phyloP scores from a whole-genome alignment of 371 early-diverging fungal species.

The Syncephalastrum racemosum region DNA sequence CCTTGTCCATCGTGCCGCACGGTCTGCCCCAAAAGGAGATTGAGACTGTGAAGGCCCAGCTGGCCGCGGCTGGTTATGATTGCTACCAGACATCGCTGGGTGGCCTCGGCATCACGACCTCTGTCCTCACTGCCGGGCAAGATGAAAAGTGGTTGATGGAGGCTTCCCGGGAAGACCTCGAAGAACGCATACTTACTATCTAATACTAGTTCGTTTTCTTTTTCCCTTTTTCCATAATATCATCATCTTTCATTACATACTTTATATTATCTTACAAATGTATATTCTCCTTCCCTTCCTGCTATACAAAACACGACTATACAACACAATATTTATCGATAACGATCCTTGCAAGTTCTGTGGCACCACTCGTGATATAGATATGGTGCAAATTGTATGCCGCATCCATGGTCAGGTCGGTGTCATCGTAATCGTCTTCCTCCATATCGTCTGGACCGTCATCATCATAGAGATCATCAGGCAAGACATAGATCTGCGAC shows the following conservation, averaged over 20 bases:
- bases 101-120: conserved; percentile 65
- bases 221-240: background rate
- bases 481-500: conserved; percentile 30
- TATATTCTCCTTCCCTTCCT: background rate
- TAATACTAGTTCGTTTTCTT: background rate
- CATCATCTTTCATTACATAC: background rate
- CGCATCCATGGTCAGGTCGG: conserved; percentile 62
- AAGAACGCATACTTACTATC: conserved; percentile 4
- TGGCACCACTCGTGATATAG: conserved; percentile 69
- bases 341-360: conserved; percentile 67
- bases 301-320: conserved; percentile 19
- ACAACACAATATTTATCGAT: conserved; percentile 64
- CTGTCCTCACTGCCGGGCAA: conserved; percentile 21
- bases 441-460: conserved; percentile 19
- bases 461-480: conserved; percentile 15
- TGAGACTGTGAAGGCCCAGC: conserved; percentile 37
- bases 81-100: conserved; percentile 79
- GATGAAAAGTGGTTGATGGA: conserved; percentile 30
- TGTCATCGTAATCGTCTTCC: conserved; percentile 46
- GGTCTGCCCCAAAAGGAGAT: conserved; percentile 38
- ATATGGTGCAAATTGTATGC: conserved; percentile 81
- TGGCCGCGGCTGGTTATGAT: conserved; percentile 61
- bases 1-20: conserved; percentile 76
- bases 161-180: conserved; percentile 25
- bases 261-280: background rate